Percentiles rank a stretch among this genome's conserved stretches.
Conservation (phyloP, 768 basidiomycete species). For the Suillus discolor region DNA sequence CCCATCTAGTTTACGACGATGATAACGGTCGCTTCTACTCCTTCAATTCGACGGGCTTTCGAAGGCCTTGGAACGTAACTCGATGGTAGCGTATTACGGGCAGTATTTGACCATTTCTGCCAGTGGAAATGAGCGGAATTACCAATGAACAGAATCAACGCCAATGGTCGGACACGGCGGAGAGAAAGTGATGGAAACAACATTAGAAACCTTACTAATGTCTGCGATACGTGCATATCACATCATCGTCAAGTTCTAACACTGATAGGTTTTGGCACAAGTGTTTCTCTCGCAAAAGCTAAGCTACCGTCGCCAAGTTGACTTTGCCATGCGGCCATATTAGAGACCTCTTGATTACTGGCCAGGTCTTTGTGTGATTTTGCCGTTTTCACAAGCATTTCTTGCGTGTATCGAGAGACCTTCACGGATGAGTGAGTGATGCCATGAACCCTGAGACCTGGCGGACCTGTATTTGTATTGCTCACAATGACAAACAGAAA, state of each 20-base stretch:
- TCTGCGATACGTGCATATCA: neutral
- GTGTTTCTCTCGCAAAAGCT: neutral
- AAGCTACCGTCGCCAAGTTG: neutral
- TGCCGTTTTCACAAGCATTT: neutral
- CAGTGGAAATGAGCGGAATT: neutral
- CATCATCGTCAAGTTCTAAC: neutral
- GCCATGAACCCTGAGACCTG: neutral
- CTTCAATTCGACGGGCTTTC: neutral
- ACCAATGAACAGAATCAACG: neutral
- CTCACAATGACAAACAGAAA: neutral
- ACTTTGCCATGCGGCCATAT: neutral
- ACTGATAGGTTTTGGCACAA: neutral
- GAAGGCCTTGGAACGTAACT: neutral
- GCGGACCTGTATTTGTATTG: too few species aligned
- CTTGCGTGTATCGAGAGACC: neutral
- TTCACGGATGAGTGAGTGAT: neutral
- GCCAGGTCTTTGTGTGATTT: neutral
- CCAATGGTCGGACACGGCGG: neutral
- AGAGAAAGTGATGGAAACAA: neutral
- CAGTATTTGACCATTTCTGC: neutral
- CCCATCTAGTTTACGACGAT: neutral
- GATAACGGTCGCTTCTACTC: neutral
- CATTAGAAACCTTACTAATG: neutral
- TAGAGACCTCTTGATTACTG: neutral
- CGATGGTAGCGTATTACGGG: neutral